phyloP scores from a whole-genome alignment of 73 alveolate species.

The Paramecium bursaria region DNA sequence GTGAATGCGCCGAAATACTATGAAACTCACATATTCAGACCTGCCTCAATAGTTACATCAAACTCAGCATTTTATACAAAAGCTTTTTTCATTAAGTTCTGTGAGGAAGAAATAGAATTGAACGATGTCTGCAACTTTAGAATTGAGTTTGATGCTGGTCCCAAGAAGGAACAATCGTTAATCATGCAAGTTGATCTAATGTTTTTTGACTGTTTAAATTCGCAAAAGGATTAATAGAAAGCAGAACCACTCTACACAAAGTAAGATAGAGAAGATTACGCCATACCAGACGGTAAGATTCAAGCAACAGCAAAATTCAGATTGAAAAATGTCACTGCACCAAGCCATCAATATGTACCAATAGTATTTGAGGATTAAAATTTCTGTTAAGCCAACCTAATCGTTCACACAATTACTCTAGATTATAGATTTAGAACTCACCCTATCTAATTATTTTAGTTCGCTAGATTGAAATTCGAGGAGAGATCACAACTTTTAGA shows the following conservation, averaged over 20 bases:
- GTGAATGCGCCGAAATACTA: constrained; percentile 59
- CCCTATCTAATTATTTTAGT: constrained; percentile 62
- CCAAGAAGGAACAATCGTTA: constrained; percentile 59
- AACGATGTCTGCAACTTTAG: constrained; percentile 67
- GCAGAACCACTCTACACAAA: constrained; percentile 59
- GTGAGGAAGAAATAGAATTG: constrained; percentile 69
- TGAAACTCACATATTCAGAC: constrained; percentile 67
- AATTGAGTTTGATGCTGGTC: constrained; percentile 69
- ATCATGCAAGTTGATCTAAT: constrained; percentile 65
- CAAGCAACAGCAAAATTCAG: constrained; percentile 58
- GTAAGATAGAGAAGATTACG: constrained; percentile 66
- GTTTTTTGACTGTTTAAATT: constrained; percentile 71
- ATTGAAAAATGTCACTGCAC: constrained; percentile 40
- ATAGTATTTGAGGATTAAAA: constrained; percentile 64
- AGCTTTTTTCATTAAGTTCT: constrained; percentile 67
- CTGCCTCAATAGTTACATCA: constrained; percentile 65
- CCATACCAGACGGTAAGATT: constrained; percentile 64
- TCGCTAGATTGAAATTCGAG: constrained; percentile 67
- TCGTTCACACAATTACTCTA: constrained; percentile 58
- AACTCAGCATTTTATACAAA: constrained; percentile 67
- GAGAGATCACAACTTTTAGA: constrained; percentile 43
- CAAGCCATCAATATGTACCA: constrained; percentile 67
- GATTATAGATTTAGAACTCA: constrained; percentile 68
- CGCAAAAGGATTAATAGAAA: constrained; percentile 40
- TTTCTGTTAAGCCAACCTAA: constrained; percentile 64